phyloP scores from a whole-genome alignment of 179 eudicot genomes.

The Silene coronaria region DNA sequence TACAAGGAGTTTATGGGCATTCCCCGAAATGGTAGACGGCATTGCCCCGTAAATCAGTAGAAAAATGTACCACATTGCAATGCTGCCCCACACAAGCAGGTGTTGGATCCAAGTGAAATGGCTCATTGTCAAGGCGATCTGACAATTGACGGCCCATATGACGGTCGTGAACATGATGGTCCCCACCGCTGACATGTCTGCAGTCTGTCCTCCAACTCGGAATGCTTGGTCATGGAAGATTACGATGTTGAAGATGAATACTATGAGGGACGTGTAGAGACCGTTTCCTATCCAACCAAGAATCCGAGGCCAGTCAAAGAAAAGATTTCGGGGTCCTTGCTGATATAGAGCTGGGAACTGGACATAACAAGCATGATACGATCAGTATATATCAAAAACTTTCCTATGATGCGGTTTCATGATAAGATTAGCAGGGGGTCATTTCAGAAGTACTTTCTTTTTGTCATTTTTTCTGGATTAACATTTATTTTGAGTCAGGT shows the following conservation, averaged over 20 bases:
- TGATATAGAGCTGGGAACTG: slow-evolving; percentile 98
- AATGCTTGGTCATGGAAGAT: slow-evolving; percentile 74
- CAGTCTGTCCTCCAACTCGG: slow-evolving; percentile 60
- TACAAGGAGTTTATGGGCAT: slow-evolving; percentile 46
- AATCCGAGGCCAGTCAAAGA: slow-evolving; percentile 88
- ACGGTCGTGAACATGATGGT: slow-evolving; percentile 88
- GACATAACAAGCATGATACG: slow-evolving; percentile 4
- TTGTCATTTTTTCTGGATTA: not conserved
- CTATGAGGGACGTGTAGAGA: slow-evolving; percentile 67
- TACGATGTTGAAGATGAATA: slow-evolving; percentile 66
- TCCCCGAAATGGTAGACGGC: slow-evolving; percentile 39
- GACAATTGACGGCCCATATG: slow-evolving; percentile 86
- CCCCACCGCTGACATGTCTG: slow-evolving; percentile 81
- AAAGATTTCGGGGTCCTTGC: slow-evolving; percentile 91
- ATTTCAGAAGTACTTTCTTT: no score
- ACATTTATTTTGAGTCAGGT: not conserved
- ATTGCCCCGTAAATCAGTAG: slow-evolving; percentile 59
- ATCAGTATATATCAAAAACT: not conserved
- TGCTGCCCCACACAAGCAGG: slow-evolving; percentile 70
- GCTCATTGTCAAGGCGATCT: slow-evolving; percentile 83
- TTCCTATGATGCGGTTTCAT: not conserved
- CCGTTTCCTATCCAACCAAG: slow-evolving; percentile 97
- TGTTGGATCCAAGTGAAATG: slow-evolving; percentile 99
- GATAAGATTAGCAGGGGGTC: not conserved
- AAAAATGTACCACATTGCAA: slow-evolving; percentile 75